A percentile compares a stretch with the other conserved stretches of the same genome.
Conservation (phyloP, 805 yeast species). For the Yamadazyma kitorensis region DNA sequence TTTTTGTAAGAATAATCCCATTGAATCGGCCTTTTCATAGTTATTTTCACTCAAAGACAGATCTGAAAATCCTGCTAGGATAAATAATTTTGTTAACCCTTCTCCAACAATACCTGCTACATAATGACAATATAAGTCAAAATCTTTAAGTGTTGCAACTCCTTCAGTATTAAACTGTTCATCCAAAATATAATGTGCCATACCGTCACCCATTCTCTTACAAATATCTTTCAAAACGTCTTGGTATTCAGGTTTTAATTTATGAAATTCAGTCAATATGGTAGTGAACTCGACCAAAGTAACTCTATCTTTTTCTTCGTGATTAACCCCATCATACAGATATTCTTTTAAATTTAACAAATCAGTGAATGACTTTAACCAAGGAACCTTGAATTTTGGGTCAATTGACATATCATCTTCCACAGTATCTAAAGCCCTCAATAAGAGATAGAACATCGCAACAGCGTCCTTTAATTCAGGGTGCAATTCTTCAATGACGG, state of each 20-base stretch:
- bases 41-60: slow-evolving; percentile 45
- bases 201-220: slow-evolving; percentile 89
- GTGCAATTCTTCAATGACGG: slow-evolving; percentile 86
- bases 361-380: slow-evolving; percentile 64
- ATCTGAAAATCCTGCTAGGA: slow-evolving; percentile 70
- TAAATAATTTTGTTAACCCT: slow-evolving; percentile 82
- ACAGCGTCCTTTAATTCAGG: slow-evolving; percentile 84
- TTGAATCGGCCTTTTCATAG: slow-evolving; percentile 65
- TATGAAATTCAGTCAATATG: slow-evolving; percentile 68
- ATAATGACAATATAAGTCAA: slow-evolving; percentile 89
- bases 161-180: slow-evolving; percentile 80
- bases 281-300: slow-evolving; percentile 78
- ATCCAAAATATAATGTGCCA: slow-evolving; percentile 87
- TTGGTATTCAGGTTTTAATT: slow-evolving; percentile 71
- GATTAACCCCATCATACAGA: slow-evolving; percentile 75
- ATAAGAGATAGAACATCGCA: slow-evolving; percentile 78
- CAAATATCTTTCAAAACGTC: slow-evolving; percentile 77
- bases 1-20: slow-evolving; percentile 95
- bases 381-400: slow-evolving; percentile 66
- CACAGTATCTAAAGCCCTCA: slow-evolving; percentile 91
- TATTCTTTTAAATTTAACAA: slow-evolving; percentile 67
- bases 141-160: slow-evolving; percentile 73
- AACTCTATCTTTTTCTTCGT: slow-evolving; percentile 74
- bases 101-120: slow-evolving; percentile 99
- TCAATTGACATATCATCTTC: slow-evolving; percentile 94